Evolutionary conservation across 495 filamentous ascomycete species (phyloP), one percentile per base, ranked within the genome.

Genomic region (Penicillium silybi): DNA sequence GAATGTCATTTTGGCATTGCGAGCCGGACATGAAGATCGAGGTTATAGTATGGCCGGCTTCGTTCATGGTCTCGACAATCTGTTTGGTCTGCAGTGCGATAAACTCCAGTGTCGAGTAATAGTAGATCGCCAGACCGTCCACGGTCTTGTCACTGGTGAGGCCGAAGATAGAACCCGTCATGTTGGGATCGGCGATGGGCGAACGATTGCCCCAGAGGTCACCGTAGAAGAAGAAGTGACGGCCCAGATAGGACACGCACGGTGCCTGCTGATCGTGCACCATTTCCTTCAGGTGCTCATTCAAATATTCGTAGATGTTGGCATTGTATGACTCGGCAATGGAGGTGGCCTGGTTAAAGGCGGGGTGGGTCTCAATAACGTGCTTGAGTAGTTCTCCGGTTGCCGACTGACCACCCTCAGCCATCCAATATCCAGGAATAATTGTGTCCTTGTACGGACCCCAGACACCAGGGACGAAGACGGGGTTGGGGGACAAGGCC

Each of bases 11-110:
- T 68, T 96, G 91, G 75, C 93, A 98, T 64, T 97, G 93, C 19
- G 88, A 91, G 50, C 93, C 93, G 16, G 88, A 95, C 93, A 98
- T 96, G 79, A 97, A 98, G 68, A 98, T 95, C 44, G 88, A 92
- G 41, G 75, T 80, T 68, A 97, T 92, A 40, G 74, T 68, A 66
- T 97, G 93, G 27, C 92, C 92, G 13, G 85, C 72, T 13, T 76
- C 67, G 72, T 96, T 97, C 88, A 97, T 95, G 4, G 87, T 80
- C 61, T 95, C 88, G 53, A 97, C 80, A 62, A 98, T 98, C 64
- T 98, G 93, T 37, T 88, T 83, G 2, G 93, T 97, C 70, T 98
- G 93, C 64, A 97, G 77, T 6, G 92, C 92, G 58, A 98, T 97
- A 68, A 96, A 98, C 70, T 98, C 93, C 79, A 97, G 87, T 0